phyloP scores from a whole-genome alignment of 1,139 yeast species.

The Nakaseomyces bracarensis region DNA sequence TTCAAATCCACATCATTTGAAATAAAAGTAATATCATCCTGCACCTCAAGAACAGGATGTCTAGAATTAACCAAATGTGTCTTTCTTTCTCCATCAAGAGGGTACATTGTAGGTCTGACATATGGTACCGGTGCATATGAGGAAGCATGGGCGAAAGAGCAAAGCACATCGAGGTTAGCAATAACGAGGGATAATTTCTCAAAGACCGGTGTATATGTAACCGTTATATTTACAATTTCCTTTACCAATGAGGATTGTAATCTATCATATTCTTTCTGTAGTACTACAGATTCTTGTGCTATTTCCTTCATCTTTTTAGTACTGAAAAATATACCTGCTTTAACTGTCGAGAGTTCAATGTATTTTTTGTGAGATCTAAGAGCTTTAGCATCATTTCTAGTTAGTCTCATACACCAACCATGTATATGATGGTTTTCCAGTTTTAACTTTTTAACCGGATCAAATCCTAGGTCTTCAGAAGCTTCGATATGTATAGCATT shows the following conservation, averaged over 20 bases:
- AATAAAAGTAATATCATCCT: slow-evolving; percentile 78
- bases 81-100: slow-evolving; percentile 44
- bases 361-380: slow-evolving; percentile 59
- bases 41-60: slow-evolving; percentile 90
- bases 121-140: slow-evolving; percentile 78
- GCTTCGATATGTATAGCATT: slow-evolving; percentile 52
- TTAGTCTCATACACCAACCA: slow-evolving; percentile 91
- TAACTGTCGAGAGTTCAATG: slow-evolving; percentile 78
- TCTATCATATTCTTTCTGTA: slow-evolving; percentile 57
- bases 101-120: slow-evolving; percentile 60
- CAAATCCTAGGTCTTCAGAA: slow-evolving; percentile 71
- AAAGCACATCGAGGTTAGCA: slow-evolving; percentile 74
- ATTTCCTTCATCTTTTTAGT: slow-evolving; percentile 54
- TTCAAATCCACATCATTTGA: slow-evolving; percentile 70
- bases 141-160: slow-evolving; percentile 79
- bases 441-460: slow-evolving; percentile 78
- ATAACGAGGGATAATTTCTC: slow-evolving; percentile 55
- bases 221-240: slow-evolving; percentile 71
- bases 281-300: slow-evolving; percentile 49
- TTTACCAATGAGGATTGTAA: slow-evolving; percentile 72
- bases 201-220: slow-evolving; percentile 73
- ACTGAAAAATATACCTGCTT: slow-evolving; percentile 90
- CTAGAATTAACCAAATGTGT: slow-evolving; percentile 63
- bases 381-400: slow-evolving; percentile 79
- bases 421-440: slow-evolving; percentile 77